phyloP scores from a whole-genome alignment of 495 filamentous ascomycete genomes.

The Halenospora varia region DNA sequence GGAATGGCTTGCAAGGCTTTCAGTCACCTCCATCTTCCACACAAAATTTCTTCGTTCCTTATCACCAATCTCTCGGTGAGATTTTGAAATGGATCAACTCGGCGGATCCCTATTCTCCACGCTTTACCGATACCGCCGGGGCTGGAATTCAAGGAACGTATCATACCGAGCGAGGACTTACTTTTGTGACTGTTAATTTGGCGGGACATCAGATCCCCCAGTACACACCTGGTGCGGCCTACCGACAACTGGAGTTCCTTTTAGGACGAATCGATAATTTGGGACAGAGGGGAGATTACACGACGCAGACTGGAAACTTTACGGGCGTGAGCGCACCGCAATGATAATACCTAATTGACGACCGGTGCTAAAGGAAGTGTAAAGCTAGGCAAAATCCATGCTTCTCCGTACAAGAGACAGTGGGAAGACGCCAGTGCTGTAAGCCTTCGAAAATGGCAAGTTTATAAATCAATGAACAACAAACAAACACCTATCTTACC shows the following conservation, averaged over 20 bases:
- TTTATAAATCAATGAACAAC: too few relatives aligned
- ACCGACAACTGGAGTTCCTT: slow-evolving; percentile 64
- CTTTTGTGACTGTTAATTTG: slow-evolving; percentile 54
- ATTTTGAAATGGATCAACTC: slow-evolving; percentile 1
- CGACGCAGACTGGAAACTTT: neutral
- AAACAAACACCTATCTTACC: too few relatives aligned
- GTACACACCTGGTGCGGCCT: slow-evolving; percentile 61
- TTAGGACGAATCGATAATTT: slow-evolving; percentile 50
- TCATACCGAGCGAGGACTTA: slow-evolving; percentile 66
- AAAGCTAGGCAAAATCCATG: too few relatives aligned
- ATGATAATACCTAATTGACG: too few relatives aligned
- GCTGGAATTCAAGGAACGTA: slow-evolving; percentile 55
- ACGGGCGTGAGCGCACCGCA: neutral
- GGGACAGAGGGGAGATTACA: neutral
- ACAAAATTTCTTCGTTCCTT: slow-evolving; percentile 62
- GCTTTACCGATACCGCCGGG: slow-evolving; percentile 31
- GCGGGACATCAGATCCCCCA: slow-evolving; percentile 64
- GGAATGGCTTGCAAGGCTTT: slow-evolving; percentile 73
- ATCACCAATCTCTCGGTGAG: slow-evolving; percentile 33
- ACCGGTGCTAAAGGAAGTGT: too few relatives aligned
- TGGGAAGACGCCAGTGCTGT: too few relatives aligned
- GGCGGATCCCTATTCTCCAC: neutral
- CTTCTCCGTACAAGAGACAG: too few relatives aligned
- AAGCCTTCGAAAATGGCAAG: too few relatives aligned
- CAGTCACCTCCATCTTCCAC: slow-evolving; percentile 37